Conservation (phyloP, 2,329 filamentous ascomycete species). For the Aquanectria penicillioides region DNA sequence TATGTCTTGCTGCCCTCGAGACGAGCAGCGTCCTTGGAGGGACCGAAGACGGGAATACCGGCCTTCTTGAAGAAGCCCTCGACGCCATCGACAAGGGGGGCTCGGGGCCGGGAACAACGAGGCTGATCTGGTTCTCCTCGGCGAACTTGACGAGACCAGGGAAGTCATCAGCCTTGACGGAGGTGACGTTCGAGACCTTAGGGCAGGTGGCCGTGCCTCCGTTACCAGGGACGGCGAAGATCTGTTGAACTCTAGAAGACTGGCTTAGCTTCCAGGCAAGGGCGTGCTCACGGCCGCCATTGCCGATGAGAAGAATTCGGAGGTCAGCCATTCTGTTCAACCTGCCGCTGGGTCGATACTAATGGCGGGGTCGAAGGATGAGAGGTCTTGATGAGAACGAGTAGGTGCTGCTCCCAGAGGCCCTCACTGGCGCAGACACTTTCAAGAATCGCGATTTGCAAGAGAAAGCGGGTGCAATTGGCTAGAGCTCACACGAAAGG, state of each 20-base stretch:
- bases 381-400: conserved; percentile 11
- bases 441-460: neutral
- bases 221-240: conserved; percentile 80
- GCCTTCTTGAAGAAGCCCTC: conserved; percentile 81
- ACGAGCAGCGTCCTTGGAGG: conserved; percentile 81
- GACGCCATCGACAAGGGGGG: conserved; percentile 91
- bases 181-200: conserved; percentile 77
- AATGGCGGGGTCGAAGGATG: conserved; percentile 17
- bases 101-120: conserved; percentile 92
- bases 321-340: conserved; percentile 52
- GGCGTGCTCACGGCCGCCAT: conserved; percentile 93
- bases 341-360: conserved; percentile 4
- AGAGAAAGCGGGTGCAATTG: conserved; percentile 24
- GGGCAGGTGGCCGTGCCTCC: conserved; percentile 80
- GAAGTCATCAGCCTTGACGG: conserved; percentile 81
- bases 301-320: conserved; percentile 87
- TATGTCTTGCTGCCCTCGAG: conserved; percentile 98
- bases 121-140: conserved; percentile 76
- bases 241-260: conserved; percentile 80
- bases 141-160: conserved; percentile 79
- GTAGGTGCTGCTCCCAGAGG: conserved; percentile 18
- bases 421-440: neutral
- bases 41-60: conserved; percentile 86
- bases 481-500: conserved; percentile 28
- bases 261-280: conserved; percentile 94